phyloP scores from a whole-genome alignment of 2,329 filamentous ascomycete genomes.

The Microsporum audouinii region DNA sequence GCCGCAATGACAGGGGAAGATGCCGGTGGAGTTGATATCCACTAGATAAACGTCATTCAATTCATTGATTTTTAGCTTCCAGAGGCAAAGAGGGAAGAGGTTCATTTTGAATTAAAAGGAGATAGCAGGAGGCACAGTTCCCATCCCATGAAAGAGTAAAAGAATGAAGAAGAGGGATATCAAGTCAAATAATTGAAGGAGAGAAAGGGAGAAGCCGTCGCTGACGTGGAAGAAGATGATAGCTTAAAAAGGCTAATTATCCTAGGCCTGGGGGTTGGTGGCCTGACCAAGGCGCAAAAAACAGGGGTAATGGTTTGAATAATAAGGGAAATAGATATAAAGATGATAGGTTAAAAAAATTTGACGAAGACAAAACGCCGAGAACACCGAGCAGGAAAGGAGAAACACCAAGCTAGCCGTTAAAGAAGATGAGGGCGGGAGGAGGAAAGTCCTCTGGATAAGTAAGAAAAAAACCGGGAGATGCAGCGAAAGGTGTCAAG shows the following conservation, averaged over 20 bases:
- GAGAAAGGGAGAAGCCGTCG: background rate
- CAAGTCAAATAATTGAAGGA: background rate
- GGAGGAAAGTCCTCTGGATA: background rate
- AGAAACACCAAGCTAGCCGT: constrained; percentile 1
- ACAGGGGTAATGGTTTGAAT: background rate
- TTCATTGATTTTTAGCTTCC: background rate
- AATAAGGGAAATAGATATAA: background rate
- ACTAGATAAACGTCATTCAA: background rate
- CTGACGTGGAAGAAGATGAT: background rate
- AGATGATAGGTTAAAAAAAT: background rate
- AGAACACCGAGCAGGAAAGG: background rate
- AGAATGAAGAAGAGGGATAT: background rate
- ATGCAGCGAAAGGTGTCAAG: background rate
- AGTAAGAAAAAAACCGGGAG: background rate
- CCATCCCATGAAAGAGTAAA: background rate
- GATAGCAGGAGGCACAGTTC: background rate
- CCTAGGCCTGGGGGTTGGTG: background rate
- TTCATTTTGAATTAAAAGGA: background rate
- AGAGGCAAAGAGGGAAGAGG: background rate
- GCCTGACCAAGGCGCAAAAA: background rate
- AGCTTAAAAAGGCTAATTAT: background rate
- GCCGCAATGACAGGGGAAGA: background rate
- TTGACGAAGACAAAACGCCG: background rate
- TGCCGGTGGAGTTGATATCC: background rate
- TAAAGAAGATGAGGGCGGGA: background rate